Evolutionary conservation across 192 early-diverging fungal genomes (phyloP).

Genomic region (Entophlyctis luteolus): DNA sequence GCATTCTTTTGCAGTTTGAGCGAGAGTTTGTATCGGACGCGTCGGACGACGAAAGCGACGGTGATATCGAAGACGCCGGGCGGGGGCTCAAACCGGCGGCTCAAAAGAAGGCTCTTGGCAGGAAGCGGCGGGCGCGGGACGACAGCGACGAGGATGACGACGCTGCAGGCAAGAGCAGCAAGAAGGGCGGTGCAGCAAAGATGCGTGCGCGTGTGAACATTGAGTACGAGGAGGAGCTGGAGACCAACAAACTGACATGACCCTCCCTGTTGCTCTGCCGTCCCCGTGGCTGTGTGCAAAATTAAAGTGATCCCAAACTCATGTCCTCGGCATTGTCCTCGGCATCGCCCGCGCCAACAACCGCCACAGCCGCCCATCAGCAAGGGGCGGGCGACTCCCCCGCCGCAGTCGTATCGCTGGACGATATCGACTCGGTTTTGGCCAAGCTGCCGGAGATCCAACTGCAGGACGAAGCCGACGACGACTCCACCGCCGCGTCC

Average conservation of each 20-base stretch:
- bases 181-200: conserved; percentile 23
- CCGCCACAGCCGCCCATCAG: too few species aligned
- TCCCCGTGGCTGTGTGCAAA: too few species aligned
- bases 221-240: conserved; percentile 41
- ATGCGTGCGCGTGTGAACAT: conserved; percentile 29
- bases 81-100: conserved; percentile 7
- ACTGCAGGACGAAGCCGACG: too few species aligned
- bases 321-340: too few species aligned
- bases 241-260: too few species aligned
- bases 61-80: conserved; percentile 27
- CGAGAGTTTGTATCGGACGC: conserved; percentile 55
- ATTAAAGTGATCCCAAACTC: neutral
- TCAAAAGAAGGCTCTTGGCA: conserved; percentile 6
- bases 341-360: too few species aligned
- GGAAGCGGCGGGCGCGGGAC: conserved; percentile 11
- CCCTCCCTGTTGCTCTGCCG: too few species aligned
- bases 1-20: conserved; percentile 26
- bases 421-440: too few species aligned
- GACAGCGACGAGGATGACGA: conserved; percentile 6
- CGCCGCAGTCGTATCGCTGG: too few species aligned
- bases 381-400: too few species aligned
- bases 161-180: neutral
- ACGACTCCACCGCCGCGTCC: too few species aligned
- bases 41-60: conserved; percentile 37
- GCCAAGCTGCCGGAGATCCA: too few species aligned